Evolutionary conservation across 106 monocot genomes (phyloP).

Genomic region (Posidonia australis): DNA sequence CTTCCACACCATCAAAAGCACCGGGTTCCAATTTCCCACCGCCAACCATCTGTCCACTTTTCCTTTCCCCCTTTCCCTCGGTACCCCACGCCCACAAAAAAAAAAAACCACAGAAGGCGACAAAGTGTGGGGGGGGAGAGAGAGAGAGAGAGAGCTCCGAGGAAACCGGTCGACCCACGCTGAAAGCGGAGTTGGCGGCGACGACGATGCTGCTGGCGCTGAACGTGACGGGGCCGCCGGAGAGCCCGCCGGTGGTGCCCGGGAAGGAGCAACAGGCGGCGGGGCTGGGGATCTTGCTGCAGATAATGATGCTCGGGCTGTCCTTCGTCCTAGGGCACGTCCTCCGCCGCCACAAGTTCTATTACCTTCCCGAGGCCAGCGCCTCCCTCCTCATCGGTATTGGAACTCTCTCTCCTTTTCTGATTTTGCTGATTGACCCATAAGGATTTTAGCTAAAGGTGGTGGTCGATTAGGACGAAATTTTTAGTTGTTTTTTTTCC

Average conservation of each 20-base stretch:
- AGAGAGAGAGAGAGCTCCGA: not conserved
- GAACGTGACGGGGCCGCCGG: conserved; percentile 36
- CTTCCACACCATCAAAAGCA: too few species aligned
- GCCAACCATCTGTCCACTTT: too few species aligned
- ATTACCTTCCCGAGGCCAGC: conserved; percentile 92
- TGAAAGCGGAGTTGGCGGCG: not conserved
- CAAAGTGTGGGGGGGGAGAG: too few species aligned
- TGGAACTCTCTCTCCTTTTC: not conserved
- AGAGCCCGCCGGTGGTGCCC: conserved; percentile 12
- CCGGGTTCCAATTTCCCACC: too few species aligned
- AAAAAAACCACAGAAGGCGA: too few species aligned
- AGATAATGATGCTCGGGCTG: conserved; percentile 95
- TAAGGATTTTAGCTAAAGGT: too few species aligned
- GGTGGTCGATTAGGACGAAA: too few species aligned
- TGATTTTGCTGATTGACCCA: not conserved
- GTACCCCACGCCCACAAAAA: too few species aligned
- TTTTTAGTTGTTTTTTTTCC: too few species aligned
- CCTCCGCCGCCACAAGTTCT: conserved; percentile 73
- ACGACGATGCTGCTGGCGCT: conserved; percentile 11
- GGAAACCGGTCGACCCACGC: not conserved
- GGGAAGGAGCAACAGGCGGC: conserved; percentile 95
- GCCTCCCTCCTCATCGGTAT: conserved; percentile 88
- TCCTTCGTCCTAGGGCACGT: conserved; percentile 81
- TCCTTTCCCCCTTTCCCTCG: too few species aligned
- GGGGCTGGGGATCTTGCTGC: conserved; percentile 79